Base-by-base conservation (phyloP, 2,329 filamentous ascomycete genomes). In the Chaetomiaceae sp. region DNA sequence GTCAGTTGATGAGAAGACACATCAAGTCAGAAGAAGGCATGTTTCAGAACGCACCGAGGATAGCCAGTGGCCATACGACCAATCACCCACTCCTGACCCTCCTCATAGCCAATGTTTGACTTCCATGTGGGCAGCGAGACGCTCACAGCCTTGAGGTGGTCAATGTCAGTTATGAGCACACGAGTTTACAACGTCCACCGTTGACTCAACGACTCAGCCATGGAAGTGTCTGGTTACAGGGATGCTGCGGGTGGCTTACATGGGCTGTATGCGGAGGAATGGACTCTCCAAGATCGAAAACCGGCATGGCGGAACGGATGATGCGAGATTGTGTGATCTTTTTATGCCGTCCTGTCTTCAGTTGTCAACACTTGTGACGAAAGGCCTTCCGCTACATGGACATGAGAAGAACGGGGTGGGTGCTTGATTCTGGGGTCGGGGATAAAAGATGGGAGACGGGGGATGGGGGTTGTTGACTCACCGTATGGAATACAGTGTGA, bases 101-200 rank as follows among this genome's bases (percentile, higher is more conserved):
- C 90, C 68, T 99, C 93, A 65, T 99, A 99, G 35, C 83, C 92
- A 34, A 99, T 76, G 63, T 95, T 97, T 58, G 90, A 77, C 58
- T 77, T 78, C 93, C 93, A 99, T 70, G 90, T 95, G 34, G 93
- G 93, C 21, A 99, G 74, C 14, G 93, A 97, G 37, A 97, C 92
- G 68, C 92, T 97, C 58, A 97, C 89, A 58, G 92, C 93, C 91
- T 96, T n/a, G n/a, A 48, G 6, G 2, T 17, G 21, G 1, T 16
- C 19, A 16, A 43, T 8, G 48, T 56, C 37, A 55, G 50, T 33
- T 16, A 50, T 10, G 27, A 21, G 12, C 13, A 9, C 23, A 12
- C 3, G 5, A 27, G 10, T 10, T 16, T n/a, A n/a, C n/a, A n/a
- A 9, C 6, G 21, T n/a, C 30, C 8, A 16, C 17, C 16, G 8